These are phyloP conservation scores for Brassica carinata DNA, from an alignment of 345 rosid genomes.

Conservation along the genomic window DNA sequence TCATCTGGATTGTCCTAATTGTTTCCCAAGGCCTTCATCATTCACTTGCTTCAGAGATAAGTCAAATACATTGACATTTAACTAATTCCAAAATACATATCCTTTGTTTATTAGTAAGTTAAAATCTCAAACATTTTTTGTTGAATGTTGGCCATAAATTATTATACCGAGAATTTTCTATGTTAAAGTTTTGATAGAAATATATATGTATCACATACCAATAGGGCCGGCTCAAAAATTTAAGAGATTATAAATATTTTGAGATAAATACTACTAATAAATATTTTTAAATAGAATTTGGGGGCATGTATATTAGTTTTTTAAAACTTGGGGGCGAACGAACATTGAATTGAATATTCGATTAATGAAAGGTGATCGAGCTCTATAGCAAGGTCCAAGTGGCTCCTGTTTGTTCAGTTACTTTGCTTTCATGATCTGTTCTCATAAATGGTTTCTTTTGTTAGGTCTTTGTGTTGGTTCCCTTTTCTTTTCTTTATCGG, in stretches of 20 bases:
- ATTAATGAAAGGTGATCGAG: not conserved
- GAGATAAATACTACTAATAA: too few species aligned
- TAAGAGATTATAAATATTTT: too few species aligned
- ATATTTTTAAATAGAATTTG: too few species aligned
- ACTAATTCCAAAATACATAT: not conserved
- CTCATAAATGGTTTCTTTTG: slow-evolving; percentile 16
- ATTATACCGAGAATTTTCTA: not conserved
- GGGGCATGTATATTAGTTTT: too few species aligned
- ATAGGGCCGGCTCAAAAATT: too few species aligned
- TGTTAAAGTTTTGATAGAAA: not conserved
- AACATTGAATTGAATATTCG: not conserved
- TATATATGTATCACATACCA: not conserved
- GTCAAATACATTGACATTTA: slow-evolving; percentile 12
- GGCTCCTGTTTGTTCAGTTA: slow-evolving; percentile 17
- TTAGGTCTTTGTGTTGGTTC: slow-evolving; percentile 14
- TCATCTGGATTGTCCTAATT: not conserved
- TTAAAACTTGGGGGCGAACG: too few species aligned
- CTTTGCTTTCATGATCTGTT: slow-evolving; percentile 24
- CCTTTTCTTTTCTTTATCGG: slow-evolving; percentile 1
- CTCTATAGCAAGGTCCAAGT: slow-evolving; percentile 21
- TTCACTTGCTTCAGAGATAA: slow-evolving; percentile 12
- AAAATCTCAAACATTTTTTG: not conserved
- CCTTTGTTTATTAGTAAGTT: not conserved
- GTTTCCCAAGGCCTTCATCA: slow-evolving; percentile 21
- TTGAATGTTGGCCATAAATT: not conserved